Evolutionary conservation across 768 basidiomycete species (phyloP).

Genomic region (Fibroporia radiculosa): DNA sequence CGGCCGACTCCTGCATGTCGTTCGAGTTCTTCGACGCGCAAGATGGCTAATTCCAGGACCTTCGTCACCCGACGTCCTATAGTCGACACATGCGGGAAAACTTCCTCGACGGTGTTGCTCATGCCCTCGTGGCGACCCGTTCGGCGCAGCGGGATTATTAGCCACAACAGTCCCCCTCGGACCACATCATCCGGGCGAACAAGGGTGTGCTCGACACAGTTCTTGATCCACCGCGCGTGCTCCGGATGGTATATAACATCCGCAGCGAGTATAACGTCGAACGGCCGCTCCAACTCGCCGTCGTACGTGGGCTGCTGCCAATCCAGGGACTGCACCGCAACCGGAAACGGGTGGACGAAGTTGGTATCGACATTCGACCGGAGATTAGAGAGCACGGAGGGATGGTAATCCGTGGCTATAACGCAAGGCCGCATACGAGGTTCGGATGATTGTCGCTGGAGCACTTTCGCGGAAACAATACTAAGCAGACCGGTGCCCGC

Average conservation of each 20-base stretch:
- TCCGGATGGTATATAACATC: constrained; percentile 71
- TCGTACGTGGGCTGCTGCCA: constrained; percentile 46
- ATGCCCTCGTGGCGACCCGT: constrained; percentile 57
- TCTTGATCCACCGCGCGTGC: constrained; percentile 64
- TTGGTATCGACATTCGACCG: constrained; percentile 51
- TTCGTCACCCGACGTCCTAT: neutral
- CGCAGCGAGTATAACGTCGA: constrained; percentile 70
- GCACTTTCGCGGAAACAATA: constrained; percentile 50
- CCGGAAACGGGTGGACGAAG: constrained; percentile 20
- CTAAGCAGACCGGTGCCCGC: constrained; percentile 83
- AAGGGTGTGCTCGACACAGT: constrained; percentile 49
- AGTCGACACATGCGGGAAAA: constrained; percentile 33
- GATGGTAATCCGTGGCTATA: constrained; percentile 74
- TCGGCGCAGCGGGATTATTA: constrained; percentile 63
- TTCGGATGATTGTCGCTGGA: constrained; percentile 15
- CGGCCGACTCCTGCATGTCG: constrained; percentile 51
- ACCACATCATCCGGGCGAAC: constrained; percentile 7
- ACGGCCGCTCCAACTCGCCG: constrained; percentile 32
- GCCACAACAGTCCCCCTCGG: constrained; percentile 51
- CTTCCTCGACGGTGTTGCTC: constrained; percentile 44
- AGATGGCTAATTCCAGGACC: constrained; percentile 33
- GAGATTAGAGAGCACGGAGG: constrained; percentile 67
- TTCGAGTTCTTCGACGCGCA: constrained; percentile 39
- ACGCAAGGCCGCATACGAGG: constrained; percentile 24
- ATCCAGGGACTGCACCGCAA: constrained; percentile 49